Conservation (phyloP, 345 rosid genomes). For the Lagerstroemia speciosa region DNA sequence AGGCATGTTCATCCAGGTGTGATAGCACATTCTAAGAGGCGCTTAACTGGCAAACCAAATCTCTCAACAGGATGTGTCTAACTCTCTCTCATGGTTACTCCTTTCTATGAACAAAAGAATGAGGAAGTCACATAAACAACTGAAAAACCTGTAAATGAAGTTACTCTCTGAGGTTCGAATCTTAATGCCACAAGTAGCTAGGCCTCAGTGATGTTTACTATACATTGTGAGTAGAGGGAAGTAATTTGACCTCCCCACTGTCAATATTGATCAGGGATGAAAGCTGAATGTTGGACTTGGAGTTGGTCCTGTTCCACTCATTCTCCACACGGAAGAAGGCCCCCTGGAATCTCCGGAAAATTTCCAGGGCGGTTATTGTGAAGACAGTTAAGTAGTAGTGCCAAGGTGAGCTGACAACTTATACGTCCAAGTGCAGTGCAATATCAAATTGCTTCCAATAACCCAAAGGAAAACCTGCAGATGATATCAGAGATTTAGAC, state of each 20-base stretch:
- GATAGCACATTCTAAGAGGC: too few relatives aligned
- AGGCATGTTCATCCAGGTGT: too few relatives aligned
- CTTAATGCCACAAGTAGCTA: too few relatives aligned
- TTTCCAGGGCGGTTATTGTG: conserved; percentile 66
- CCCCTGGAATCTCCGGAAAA: conserved; percentile 85
- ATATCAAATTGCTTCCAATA: conserved; percentile 75
- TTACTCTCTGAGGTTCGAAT: background rate
- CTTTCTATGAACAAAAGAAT: background rate
- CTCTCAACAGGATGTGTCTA: background rate
- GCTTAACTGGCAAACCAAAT: too few relatives aligned
- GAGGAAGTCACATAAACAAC: background rate
- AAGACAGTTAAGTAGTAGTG: conserved; percentile 80
- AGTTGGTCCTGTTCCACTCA: conserved; percentile 72
- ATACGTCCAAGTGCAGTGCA: conserved; percentile 95
- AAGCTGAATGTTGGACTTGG: conserved; percentile 40
- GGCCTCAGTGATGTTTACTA: too few relatives aligned
- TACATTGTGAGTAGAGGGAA: conserved; percentile 38
- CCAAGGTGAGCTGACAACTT: conserved; percentile 91
- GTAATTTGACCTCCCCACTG: conserved; percentile 49
- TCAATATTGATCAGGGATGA: conserved; percentile 24
- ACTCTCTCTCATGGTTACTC: too few relatives aligned
- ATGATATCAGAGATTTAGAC: background rate
- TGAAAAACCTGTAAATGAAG: background rate
- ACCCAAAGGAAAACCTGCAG: conserved; percentile 86
- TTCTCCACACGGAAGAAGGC: conserved; percentile 90